Evolutionary conservation across 345 rosid species (phyloP).

Genomic region (Sisymbrium irio): DNA sequence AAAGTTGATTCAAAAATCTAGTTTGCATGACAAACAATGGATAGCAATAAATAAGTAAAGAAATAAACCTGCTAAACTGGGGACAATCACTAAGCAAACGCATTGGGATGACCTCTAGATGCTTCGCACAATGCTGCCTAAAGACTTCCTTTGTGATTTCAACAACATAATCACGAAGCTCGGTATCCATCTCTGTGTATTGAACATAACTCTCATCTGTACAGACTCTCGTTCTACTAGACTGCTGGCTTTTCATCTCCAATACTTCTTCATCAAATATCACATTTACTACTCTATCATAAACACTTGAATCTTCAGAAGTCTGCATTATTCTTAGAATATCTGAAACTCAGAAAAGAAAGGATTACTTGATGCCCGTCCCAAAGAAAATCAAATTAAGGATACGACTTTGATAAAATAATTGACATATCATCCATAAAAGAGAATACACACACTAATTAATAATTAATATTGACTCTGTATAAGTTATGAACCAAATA

Average conservation of each 20-base stretch:
- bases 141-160: slow-evolving; percentile 79
- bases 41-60: slow-evolving; percentile 9
- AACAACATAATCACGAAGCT: slow-evolving; percentile 74
- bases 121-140: slow-evolving; percentile 83
- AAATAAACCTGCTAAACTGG: slow-evolving; percentile 57
- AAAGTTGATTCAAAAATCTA: slow-evolving; percentile 30
- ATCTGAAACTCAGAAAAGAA: slow-evolving; percentile 50
- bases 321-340: slow-evolving; percentile 76
- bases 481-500: neutral
- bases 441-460: neutral
- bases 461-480: slow-evolving; percentile 4
- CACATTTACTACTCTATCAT: slow-evolving; percentile 80
- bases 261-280: slow-evolving; percentile 74
- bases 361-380: slow-evolving; percentile 23
- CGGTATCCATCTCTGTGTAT: slow-evolving; percentile 60
- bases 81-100: slow-evolving; percentile 61
- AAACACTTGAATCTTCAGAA: slow-evolving; percentile 80
- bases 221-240: slow-evolving; percentile 38
- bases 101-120: slow-evolving; percentile 69
- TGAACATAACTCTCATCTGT: slow-evolving; percentile 49
- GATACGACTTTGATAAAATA: neutral
- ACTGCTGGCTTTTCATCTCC: slow-evolving; percentile 52
- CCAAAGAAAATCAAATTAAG: slow-evolving; percentile 4
- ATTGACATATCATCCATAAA: too few species aligned
- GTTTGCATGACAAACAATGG: slow-evolving; percentile 11